Evolutionary conservation across 1,284 basidiomycete genomes (phyloP).

Genomic region (Sporisorium graminicola): DNA sequence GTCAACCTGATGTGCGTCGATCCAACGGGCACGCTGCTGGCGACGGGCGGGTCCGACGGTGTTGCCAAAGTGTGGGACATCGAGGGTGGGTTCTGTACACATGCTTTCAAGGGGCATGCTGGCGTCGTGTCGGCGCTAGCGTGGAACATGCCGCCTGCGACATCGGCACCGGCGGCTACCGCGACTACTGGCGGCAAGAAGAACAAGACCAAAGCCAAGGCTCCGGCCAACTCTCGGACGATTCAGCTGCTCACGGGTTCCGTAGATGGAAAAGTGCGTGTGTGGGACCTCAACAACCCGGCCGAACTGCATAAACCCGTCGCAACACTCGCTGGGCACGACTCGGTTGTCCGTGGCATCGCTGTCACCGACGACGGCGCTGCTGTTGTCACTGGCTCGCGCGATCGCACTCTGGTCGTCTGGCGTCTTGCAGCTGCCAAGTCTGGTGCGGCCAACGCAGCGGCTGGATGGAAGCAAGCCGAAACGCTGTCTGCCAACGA

Average conservation of each 20-base stretch:
- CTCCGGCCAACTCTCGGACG: slow-evolving; percentile 55
- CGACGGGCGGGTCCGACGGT: slow-evolving; percentile 94
- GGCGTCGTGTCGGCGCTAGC: slow-evolving; percentile 94
- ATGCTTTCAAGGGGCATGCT: slow-evolving; percentile 90
- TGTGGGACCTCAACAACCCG: slow-evolving; percentile 64
- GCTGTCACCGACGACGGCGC: slow-evolving; percentile 53
- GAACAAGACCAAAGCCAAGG: slow-evolving; percentile 20
- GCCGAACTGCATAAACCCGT: slow-evolving; percentile 51
- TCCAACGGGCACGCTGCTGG: slow-evolving; percentile 89
- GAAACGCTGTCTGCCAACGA: slow-evolving; percentile 62
- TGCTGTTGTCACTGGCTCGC: slow-evolving; percentile 54
- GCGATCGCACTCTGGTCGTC: slow-evolving; percentile 61
- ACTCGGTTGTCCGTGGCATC: slow-evolving; percentile 65
- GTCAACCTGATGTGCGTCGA: slow-evolving; percentile 84
- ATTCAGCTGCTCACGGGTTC: slow-evolving; percentile 90
- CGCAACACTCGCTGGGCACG: slow-evolving; percentile 57
- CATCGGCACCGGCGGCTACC: not conserved
- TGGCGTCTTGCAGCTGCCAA: slow-evolving; percentile 42
- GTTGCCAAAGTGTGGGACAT: slow-evolving; percentile 98
- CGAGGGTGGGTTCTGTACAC: slow-evolving; percentile 86
- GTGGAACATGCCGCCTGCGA: slow-evolving; percentile 80
- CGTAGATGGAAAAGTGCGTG: slow-evolving; percentile 71
- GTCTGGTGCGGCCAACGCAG: not conserved
- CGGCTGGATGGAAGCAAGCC: slow-evolving; percentile 52
- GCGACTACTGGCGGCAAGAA: slow-evolving; percentile 2